Evolutionary conservation across 2,329 filamentous ascomycete genomes (phyloP), one percentile per base, ranked within the genome.

Genomic region (Fusarium pilosicola): DNA sequence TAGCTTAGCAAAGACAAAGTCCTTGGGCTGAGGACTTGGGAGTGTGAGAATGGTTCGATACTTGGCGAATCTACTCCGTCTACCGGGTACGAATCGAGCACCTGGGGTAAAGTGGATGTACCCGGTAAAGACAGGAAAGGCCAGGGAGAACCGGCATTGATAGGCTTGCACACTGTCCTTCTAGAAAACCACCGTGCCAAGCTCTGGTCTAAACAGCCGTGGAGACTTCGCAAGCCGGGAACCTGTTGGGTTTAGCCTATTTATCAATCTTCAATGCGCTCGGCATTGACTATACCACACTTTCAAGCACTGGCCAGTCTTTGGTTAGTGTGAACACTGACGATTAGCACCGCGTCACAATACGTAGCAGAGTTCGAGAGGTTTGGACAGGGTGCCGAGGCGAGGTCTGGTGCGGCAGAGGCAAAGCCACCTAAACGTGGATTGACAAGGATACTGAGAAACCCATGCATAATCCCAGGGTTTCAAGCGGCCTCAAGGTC

Each of bases 101-200:
- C 71, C 76, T 77, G 74, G 76, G 75, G 74, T 78, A 78, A 76
- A 76, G 74, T 73, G 73, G 73, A 76, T 71, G 72, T 62, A 69
- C 54, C 48, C 61, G 65, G 39, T 57, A 65, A 56, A 76, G 62
- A 59, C 58, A 42, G 63, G 67, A 49, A 75, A 61, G 49, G 70
- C 64, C 52, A 76, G 61, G 61, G 63, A 65, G 56, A 55, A 36
- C 69, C 68, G 66, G 76, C 60, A 76, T 70, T 74, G 61, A 56
- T 74, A 60, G 66, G 63, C 67, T 70, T 55, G 62, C 54, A 65
- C 65, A 68, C 70, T 74, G 42, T 65, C 62, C 66, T 77, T 76
- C 74, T 71, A 69, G 72, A 78, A 70, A 76, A 66, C 65, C 51
- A 64, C 68, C 42, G 62, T 55, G 68, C 57, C 57, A 71, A 65